Evolutionary conservation across 2,329 filamentous ascomycete genomes (phyloP), one percentile per base, ranked within the genome.

Genomic region (Fusarium robinianum): DNA sequence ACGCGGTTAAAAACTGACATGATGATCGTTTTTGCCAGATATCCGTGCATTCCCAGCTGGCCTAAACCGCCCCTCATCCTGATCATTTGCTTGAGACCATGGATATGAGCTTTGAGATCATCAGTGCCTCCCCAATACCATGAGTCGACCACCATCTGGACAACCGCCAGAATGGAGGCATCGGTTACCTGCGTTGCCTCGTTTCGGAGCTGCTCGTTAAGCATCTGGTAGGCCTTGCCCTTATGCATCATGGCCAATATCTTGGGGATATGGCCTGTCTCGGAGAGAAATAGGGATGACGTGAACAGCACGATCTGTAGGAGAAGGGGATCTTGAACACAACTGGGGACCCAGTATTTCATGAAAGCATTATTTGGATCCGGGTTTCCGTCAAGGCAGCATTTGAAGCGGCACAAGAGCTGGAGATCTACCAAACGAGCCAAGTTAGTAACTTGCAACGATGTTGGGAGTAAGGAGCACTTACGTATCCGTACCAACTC

Each of bases 121-220:
- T 66, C 58, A 0, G 67, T 70, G 17, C 70, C 71, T 5, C 75
- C 75, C 75, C 75, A 78, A 54, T 77, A 78, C 77, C 77, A 80
- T 45, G 78, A 77, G 31, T 76, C 71, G 16, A 76, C 60, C 15
- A 76, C 68, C 47, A 79, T 67, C 55, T 78, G 76, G 1, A 73
- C 61, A 5, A 78, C 73, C 3, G 68, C 74, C 5, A 75, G 68
- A 25, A 79, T 70, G 4, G 72, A 69, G 21, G 71, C 68, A 49
- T 78, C 75, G 38, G 65, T 72, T 1, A 70, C 69, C n/a, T 67
- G 62, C 12, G 64, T 57, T 2, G 59, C 55, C 4, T 66, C 53
- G 12, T 66, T 60, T 24, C 63, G 63, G 11, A 80, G 68, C 26
- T 75, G 72, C 26, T 72, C 67, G 49, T 78, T 78, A 21, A 80